Conservation (phyloP, 1,284 basidiomycete genomes). For the Ceratobasidium sp. region DNA sequence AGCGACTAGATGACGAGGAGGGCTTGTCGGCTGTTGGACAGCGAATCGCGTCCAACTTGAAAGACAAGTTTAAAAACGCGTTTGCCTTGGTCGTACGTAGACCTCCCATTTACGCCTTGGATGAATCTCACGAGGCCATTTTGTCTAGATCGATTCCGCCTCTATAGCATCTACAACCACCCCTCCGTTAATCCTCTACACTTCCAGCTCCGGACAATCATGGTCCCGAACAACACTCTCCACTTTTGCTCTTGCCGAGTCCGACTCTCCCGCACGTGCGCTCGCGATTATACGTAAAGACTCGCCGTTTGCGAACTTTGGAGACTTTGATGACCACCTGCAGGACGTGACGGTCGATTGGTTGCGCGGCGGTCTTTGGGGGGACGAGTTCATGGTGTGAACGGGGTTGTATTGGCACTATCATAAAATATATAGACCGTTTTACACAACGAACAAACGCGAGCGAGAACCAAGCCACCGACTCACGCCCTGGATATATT, state of each 20-base stretch:
- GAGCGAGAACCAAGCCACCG: not conserved
- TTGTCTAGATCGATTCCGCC: conserved; percentile 58
- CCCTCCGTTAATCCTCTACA: not conserved
- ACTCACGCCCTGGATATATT: conserved; percentile 60
- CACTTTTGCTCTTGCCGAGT: conserved; percentile 61
- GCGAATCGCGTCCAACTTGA: conserved; percentile 65
- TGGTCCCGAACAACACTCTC: conserved; percentile 45
- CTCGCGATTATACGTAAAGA: conserved; percentile 62
- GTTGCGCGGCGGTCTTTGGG: conserved; percentile 54
- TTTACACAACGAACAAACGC: not conserved
- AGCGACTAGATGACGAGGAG: conserved; percentile 64
- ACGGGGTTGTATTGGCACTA: not conserved
- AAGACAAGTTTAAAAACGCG: conserved; percentile 64
- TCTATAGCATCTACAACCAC: conserved; percentile 62
- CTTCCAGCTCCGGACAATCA: conserved; percentile 35
- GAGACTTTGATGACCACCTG: conserved; percentile 81
- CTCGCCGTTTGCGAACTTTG: conserved; percentile 65
- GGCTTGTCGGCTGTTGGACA: conserved; percentile 72
- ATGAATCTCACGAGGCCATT: conserved; percentile 62
- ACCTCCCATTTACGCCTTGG: conserved; percentile 32
- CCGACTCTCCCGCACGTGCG: conserved; percentile 61
- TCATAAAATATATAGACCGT: not conserved
- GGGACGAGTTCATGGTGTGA: conserved; percentile 30
- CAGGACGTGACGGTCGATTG: conserved; percentile 77
- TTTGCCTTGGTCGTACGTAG: conserved; percentile 70